Conservation (phyloP, 305 asterid species). For the Withania somnifera region DNA sequence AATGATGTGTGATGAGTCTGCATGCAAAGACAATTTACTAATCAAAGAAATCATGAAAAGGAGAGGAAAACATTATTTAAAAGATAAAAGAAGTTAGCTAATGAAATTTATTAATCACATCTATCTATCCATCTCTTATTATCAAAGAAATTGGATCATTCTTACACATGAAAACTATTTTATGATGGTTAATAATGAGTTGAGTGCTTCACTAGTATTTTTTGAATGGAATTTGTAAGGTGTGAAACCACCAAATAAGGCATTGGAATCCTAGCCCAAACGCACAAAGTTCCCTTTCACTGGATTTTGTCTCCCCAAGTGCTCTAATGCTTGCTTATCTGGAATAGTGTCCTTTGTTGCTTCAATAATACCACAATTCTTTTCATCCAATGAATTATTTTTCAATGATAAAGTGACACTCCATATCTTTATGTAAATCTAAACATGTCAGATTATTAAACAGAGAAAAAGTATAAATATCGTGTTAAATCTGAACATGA, state of each 20-base stretch:
- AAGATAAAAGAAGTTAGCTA: neutral
- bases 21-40: neutral
- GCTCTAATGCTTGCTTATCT: neutral
- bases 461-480: neutral
- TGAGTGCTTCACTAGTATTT: neutral
- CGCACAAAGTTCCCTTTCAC: conserved; percentile 13
- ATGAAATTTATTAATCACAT: neutral
- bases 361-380: neutral
- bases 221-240: conserved; percentile 10
- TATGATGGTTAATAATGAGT: neutral
- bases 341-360: neutral
- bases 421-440: neutral
- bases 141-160: neutral
- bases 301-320: neutral
- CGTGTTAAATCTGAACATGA: neutral
- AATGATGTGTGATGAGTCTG: neutral
- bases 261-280: conserved; percentile 26
- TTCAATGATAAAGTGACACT: neutral
- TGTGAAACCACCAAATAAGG: conserved; percentile 21
- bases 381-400: neutral
- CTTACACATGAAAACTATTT: neutral
- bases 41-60: neutral
- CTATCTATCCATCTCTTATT: neutral
- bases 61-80: neutral
- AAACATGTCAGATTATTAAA: neutral